A percentile compares a stretch with the other conserved stretches of the same genome.
Conservation (phyloP, 306 rosid genomes). For the Vigna reflexopilosa region DNA sequence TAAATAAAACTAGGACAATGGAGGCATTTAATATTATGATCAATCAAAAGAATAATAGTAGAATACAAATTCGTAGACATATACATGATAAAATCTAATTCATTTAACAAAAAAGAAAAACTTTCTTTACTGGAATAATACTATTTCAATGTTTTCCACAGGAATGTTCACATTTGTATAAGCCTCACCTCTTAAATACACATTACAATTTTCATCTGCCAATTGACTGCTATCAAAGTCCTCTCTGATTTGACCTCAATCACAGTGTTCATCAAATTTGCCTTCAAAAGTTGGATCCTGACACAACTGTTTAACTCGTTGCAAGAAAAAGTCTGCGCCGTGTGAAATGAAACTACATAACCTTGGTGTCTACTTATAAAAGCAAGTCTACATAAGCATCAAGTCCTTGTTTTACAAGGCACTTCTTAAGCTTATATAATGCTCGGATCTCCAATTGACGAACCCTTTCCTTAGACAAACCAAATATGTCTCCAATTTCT, state of each 20-base stretch:
- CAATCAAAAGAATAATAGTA: slow-evolving; percentile 21
- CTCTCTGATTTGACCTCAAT: slow-evolving; percentile 35
- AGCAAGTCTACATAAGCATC: slow-evolving; percentile 73
- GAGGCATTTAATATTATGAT: not conserved
- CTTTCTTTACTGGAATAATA: slow-evolving; percentile 11
- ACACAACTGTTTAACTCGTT: not conserved
- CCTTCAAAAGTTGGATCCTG: slow-evolving; percentile 39
- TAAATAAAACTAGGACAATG: not conserved
- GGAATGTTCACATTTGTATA: slow-evolving; percentile 33
- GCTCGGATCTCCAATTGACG: slow-evolving; percentile 75
- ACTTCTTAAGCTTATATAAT: slow-evolving; percentile 72
- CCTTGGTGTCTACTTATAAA: slow-evolving; percentile 41
- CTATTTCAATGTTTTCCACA: slow-evolving; percentile 29
- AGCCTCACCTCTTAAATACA: slow-evolving; percentile 16
- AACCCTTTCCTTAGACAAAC: slow-evolving; percentile 82
- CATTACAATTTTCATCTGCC: slow-evolving; percentile 25
- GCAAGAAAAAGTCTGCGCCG: not conserved
- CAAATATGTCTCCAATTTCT: slow-evolving; percentile 73
- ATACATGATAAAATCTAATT: slow-evolving; percentile 16
- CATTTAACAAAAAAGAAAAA: slow-evolving; percentile 21
- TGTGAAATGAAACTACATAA: slow-evolving; percentile 41
- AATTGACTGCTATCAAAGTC: not conserved
- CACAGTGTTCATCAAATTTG: slow-evolving; percentile 21
- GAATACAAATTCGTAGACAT: slow-evolving; percentile 9
- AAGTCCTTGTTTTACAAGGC: slow-evolving; percentile 70